Base-by-base conservation (phyloP, 768 basidiomycete species). In the Leucosporidium scottii region DNA sequence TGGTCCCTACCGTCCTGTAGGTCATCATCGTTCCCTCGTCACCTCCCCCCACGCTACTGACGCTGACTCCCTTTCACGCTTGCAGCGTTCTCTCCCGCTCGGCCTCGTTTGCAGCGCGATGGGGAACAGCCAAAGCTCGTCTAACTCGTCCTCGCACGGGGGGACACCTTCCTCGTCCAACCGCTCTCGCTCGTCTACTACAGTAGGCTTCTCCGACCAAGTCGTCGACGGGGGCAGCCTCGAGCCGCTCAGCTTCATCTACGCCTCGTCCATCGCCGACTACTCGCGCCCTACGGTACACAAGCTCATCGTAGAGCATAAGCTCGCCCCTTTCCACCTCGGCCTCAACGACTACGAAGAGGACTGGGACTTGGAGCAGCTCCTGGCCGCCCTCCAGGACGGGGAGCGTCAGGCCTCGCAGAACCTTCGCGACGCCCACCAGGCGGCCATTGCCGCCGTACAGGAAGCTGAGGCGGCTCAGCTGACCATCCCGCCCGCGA, bases 271-370 rank as follows among this genome's bases (percentile, higher is more conserved):
- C 25, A 65, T 58, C 39, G 15, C 51, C 31, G 68, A 69, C 23
- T 73, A 73, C 64, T 30, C 44, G 30, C 59, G 72, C 31, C 63
- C 56, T 18, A 67, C 63, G n/a, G 93, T 94, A 70, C 86, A 88
- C 68, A 87, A 90, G 79, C 84, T 94, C 76, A 92, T 99, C 78
- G 81, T 87, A 75, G 87, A 90, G 73, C 86, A 91, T 77, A 87
- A 84, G 75, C 84, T 99, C 51, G 92, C 93, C 1, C 96, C 96
- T 1, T 98, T 97, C 80, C 98, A 97, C 78, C 85, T 92, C 47
- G 94, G 96, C 18, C 82, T 99, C 54, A 92, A 96, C 77, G 94
- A 98, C 71, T 96, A 89, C 77, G 86, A 88, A 39, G 87, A 89
- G 20, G 83, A 84, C 53, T 97, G 91, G 91, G 68, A 68, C 69